These are phyloP conservation scores for Wickerhamomyces xylosicus DNA, from an alignment of 805 yeast species.

Conservation along the genomic window DNA sequence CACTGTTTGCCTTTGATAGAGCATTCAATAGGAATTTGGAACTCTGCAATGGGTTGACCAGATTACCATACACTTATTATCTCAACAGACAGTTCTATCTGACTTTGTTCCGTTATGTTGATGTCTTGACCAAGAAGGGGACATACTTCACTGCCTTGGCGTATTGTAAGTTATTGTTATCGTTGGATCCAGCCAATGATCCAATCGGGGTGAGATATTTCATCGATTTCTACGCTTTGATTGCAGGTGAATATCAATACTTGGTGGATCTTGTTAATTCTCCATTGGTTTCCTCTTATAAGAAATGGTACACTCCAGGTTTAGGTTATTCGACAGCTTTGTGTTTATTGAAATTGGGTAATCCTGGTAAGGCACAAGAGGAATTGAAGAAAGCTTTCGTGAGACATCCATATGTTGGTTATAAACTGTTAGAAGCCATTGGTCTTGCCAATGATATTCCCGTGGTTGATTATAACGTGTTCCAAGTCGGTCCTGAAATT, in stretches of 20 bases:
- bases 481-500: slow-evolving; percentile 17
- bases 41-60: slow-evolving; percentile 41
- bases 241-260: slow-evolving; percentile 55
- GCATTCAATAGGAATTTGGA: slow-evolving; percentile 51
- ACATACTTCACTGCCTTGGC: slow-evolving; percentile 69
- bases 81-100: slow-evolving; percentile 72
- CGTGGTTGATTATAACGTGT: slow-evolving; percentile 16
- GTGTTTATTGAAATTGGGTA: slow-evolving; percentile 41
- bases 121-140: slow-evolving; percentile 64
- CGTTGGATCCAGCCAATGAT: slow-evolving; percentile 69
- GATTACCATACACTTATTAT: slow-evolving; percentile 68
- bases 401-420: slow-evolving; percentile 49
- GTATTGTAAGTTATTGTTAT: slow-evolving; percentile 59
- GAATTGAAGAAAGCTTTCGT: slow-evolving; percentile 41
- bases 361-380: slow-evolving; percentile 32
- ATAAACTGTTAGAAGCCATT: slow-evolving; percentile 35
- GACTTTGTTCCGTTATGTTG: slow-evolving; percentile 62
- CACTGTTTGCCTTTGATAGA: slow-evolving; percentile 72
- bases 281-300: slow-evolving; percentile 45
- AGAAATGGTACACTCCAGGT: slow-evolving; percentile 65
- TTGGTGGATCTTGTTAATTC: slow-evolving; percentile 47
- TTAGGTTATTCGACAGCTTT: slow-evolving; percentile 55
- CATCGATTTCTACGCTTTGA: slow-evolving; percentile 67
- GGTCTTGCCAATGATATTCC: slow-evolving; percentile 25
- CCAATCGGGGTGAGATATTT: slow-evolving; percentile 79